Evolutionary conservation across 257 asterid species (phyloP), one percentile per base, ranked within the genome.

Genomic region (Perilla frutescens): DNA sequence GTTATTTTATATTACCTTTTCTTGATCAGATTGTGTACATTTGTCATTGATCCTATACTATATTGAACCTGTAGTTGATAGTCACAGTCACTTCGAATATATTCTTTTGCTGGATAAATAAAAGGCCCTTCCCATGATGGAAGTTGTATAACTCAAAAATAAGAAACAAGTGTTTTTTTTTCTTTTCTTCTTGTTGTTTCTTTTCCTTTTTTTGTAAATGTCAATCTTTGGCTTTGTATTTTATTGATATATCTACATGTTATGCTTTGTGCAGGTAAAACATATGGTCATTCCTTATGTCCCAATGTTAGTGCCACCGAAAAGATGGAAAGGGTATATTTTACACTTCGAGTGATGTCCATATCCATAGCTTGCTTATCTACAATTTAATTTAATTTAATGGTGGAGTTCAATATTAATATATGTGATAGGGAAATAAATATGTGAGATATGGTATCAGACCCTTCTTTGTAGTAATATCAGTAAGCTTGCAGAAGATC

Each of bases 271-370:
- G 87, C 96, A 94, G 98, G 90, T 86, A 77, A 88, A 71, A 77
- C 96, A 91, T 73, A 86, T 84, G 89, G 77, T 85, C 61, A 87
- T 94, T 80, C 97, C 97, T 50, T 91, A 94, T 64, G 91, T 94
- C 71, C 98, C 98, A 8, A 94, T 94, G 98, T 82, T 94, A 88
- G 96, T 94, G 79, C 97, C 98, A 68, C 98, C 98, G 12, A 91
- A 79, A 83, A 94, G 87, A 78, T 94, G 98, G 98, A 90, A 79
- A 84, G 96, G 98, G 98, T 94, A 87, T 68, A 71, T 61, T 67
- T 63, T 50, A 26, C 63, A 59, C 75, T 68, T 66, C 26, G 31
- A 72, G 32, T 51, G 29, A 40, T 65, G 43, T 62, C 60, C 56
- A 48, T 58, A 58, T 60, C 37, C 74, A 73, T 48, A 68, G 55